Conservation (phyloP, 225 moss, liverwort and hornwort species). For the Climacium dendroides region DNA sequence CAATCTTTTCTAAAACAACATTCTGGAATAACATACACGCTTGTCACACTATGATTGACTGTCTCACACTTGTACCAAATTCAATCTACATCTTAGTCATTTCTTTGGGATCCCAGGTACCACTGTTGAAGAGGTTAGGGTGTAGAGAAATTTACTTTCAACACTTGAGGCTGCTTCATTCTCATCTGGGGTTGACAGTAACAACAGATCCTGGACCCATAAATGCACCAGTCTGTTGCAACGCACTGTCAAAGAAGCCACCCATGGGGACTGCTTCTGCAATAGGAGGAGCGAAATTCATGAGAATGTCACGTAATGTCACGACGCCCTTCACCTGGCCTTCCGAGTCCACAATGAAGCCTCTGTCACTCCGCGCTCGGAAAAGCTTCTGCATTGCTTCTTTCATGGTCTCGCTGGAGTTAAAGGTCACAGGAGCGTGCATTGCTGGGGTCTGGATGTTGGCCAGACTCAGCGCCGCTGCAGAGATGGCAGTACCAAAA, state of each 20-base stretch:
- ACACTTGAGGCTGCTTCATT: background rate
- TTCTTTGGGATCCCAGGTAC: background rate
- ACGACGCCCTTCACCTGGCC: slow-evolving; percentile 39
- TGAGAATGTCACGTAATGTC: slow-evolving; percentile 58
- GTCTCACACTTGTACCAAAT: background rate
- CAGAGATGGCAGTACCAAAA: slow-evolving; percentile 26
- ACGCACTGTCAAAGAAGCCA: slow-evolving; percentile 50
- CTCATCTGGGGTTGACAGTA: slow-evolving; percentile 2
- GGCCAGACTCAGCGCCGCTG: slow-evolving; percentile 32
- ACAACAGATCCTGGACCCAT: slow-evolving; percentile 39
- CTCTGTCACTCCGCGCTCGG: slow-evolving; percentile 38
- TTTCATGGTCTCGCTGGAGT: slow-evolving; percentile 38
- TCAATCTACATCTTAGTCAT: background rate
- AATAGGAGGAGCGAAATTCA: slow-evolving; percentile 39
- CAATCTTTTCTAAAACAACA: background rate
- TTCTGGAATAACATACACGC: background rate
- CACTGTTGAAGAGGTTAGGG: background rate
- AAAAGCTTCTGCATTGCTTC: slow-evolving; percentile 52
- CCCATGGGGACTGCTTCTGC: slow-evolving; percentile 25
- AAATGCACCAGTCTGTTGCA: slow-evolving; percentile 32
- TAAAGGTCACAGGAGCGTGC: slow-evolving; percentile 33
- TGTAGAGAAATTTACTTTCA: background rate
- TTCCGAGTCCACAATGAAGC: slow-evolving; percentile 37
- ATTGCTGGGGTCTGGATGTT: slow-evolving; percentile 26
- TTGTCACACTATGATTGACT: background rate